Conservation (phyloP, 768 basidiomycete species). For the Cubamyces lactineus region DNA sequence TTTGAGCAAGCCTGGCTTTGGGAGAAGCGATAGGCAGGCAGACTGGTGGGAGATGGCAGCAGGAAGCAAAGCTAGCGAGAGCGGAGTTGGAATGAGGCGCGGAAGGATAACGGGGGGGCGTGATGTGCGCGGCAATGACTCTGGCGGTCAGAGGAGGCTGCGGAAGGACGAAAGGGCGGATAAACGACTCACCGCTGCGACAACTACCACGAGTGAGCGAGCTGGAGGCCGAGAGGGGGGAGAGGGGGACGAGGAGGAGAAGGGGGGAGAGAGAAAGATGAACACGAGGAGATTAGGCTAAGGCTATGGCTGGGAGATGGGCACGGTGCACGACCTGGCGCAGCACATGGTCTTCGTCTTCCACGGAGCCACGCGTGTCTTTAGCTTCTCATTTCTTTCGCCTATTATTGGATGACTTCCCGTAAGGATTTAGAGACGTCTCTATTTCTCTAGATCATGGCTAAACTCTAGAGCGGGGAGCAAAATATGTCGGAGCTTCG, state of each 20-base stretch:
- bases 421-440: too few relatives aligned
- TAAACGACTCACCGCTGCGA: slow-evolving; percentile 14
- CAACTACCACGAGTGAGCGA: slow-evolving; percentile 18
- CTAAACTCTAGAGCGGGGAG: too few relatives aligned
- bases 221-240: slow-evolving; percentile 15
- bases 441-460: too few relatives aligned
- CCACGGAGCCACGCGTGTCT: slow-evolving; percentile 28
- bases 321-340: slow-evolving; percentile 15
- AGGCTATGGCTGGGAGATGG: slow-evolving; percentile 13
- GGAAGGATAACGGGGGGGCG: slow-evolving; percentile 25
- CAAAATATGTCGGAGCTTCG: too few relatives aligned
- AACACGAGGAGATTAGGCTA: slow-evolving; percentile 24
- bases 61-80: slow-evolving; percentile 33
- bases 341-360: slow-evolving; percentile 28
- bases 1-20: slow-evolving; percentile 33
- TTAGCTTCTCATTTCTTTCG: slow-evolving; percentile 13
- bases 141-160: slow-evolving; percentile 9
- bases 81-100: slow-evolving; percentile 30
- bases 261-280: slow-evolving; percentile 18
- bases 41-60: slow-evolving; percentile 32
- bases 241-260: slow-evolving; percentile 13
- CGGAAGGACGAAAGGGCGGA: background rate
- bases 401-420: too few relatives aligned
- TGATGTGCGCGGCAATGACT: slow-evolving; percentile 10
- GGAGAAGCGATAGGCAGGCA: slow-evolving; percentile 34